These are phyloP conservation scores for Russula foetens DNA, from an alignment of 768 basidiomycete genomes.

Conservation along the genomic window DNA sequence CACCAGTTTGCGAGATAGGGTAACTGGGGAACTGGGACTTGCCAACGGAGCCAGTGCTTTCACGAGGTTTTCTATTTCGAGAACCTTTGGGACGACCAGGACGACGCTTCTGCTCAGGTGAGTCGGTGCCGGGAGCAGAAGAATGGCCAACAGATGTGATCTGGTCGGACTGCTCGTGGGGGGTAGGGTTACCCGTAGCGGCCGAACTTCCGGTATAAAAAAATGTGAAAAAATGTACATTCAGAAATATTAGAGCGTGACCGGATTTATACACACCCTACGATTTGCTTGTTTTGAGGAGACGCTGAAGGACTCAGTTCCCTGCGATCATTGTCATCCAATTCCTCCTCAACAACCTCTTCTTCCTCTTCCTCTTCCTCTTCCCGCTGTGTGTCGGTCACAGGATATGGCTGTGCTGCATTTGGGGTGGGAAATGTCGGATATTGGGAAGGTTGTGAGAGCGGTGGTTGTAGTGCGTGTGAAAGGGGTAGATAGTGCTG, in stretches of 20 bases:
- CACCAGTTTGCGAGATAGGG: conserved; percentile 21
- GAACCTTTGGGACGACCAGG: conserved; percentile 77
- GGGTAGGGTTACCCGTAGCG: conserved; percentile 16
- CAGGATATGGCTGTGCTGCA: conserved; percentile 20
- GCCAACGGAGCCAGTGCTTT: conserved; percentile 34
- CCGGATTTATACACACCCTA: conserved; percentile 26
- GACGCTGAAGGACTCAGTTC: conserved; percentile 28
- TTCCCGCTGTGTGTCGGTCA: conserved; percentile 34
- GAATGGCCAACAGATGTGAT: conserved; percentile 10
- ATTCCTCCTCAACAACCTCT: conserved; percentile 61
- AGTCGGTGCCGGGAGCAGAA: conserved; percentile 26
- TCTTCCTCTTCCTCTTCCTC: conserved; percentile 72
- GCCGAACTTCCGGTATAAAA: conserved; percentile 23
- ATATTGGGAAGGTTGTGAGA: conserved; percentile 23
- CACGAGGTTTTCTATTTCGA: conserved; percentile 54
- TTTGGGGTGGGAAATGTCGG: conserved; percentile 19
- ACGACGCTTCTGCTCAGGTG: conserved; percentile 50
- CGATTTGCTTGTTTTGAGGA: conserved; percentile 24
- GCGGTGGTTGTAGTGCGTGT: conserved; percentile 61
- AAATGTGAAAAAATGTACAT: conserved; percentile 14
- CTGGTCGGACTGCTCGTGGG: conserved; percentile 6
- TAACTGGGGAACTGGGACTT: conserved; percentile 29
- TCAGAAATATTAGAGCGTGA: conserved; percentile 18
- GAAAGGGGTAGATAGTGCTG: conserved; percentile 78
- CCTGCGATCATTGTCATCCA: conserved; percentile 32